Percentiles rank a stretch among this genome's conserved stretches.
phyloP scores from a whole-genome alignment of 2,329 filamentous ascomycete species.

The Trichoderma polysporum region DNA sequence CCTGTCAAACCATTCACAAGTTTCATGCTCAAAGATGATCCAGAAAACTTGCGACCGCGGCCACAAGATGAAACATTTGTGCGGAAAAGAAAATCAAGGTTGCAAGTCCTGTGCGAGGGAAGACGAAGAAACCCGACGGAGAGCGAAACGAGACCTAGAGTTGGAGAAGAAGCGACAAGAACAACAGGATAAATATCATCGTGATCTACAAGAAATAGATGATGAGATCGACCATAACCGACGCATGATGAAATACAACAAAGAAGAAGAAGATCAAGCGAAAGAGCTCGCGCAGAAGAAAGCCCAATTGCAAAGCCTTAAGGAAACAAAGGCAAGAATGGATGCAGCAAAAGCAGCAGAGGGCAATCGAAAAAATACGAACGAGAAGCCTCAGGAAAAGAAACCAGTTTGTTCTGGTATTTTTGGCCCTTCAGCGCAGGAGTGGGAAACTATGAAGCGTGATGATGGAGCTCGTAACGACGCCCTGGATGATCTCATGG shows the following conservation, averaged over 20 bases:
- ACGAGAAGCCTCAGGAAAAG: background rate
- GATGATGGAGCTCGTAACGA: slow-evolving; percentile 50
- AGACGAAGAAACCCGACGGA: slow-evolving; percentile 44
- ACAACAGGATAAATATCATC: slow-evolving; percentile 45
- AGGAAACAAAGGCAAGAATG: slow-evolving; percentile 30
- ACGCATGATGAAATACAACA: slow-evolving; percentile 42
- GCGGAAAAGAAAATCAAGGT: slow-evolving; percentile 38
- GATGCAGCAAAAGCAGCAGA: slow-evolving; percentile 15
- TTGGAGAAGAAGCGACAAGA: slow-evolving; percentile 50
- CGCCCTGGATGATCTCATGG: slow-evolving; percentile 64
- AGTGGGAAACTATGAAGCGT: slow-evolving; percentile 64
- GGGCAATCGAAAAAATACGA: slow-evolving; percentile 11
- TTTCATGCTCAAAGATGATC: slow-evolving; percentile 37
- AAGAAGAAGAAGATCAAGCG: slow-evolving; percentile 46
- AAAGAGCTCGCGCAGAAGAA: slow-evolving; percentile 46
- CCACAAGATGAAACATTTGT: slow-evolving; percentile 51
- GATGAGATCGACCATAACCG: slow-evolving; percentile 54
- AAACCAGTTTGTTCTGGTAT: background rate
- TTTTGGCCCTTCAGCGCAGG: slow-evolving; percentile 39
- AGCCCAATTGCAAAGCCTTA: slow-evolving; percentile 46
- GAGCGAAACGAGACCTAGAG: slow-evolving; percentile 46
- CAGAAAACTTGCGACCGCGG: slow-evolving; percentile 49
- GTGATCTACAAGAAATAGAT: slow-evolving; percentile 48
- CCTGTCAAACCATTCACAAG: slow-evolving; percentile 55
- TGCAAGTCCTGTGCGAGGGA: slow-evolving; percentile 57